Evolutionary conservation across 177 flowering plant genomes (phyloP).

Genomic region (Telopea speciosissima): DNA sequence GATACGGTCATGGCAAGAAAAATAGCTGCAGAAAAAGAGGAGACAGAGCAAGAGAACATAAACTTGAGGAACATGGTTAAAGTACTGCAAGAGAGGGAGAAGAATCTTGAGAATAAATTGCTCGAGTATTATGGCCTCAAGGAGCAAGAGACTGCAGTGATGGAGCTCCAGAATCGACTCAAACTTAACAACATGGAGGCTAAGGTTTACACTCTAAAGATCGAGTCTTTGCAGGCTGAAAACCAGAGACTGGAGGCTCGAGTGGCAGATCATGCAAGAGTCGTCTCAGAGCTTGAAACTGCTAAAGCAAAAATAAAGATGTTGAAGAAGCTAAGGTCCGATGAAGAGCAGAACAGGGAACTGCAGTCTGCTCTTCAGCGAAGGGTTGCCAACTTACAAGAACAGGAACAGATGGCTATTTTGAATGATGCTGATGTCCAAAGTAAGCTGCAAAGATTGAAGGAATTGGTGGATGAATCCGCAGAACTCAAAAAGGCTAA

Average conservation of each 20-base stretch:
- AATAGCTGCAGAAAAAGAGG: constrained; percentile 21
- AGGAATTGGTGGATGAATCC: constrained; percentile 49
- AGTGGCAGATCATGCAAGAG: constrained; percentile 52
- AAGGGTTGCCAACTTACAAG: constrained; percentile 50
- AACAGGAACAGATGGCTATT: constrained; percentile 34
- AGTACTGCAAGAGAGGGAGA: constrained; percentile 58
- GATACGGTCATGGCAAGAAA: constrained; percentile 21
- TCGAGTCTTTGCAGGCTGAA: constrained; percentile 69
- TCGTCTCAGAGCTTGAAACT: constrained; percentile 57
- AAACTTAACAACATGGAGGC: constrained; percentile 62
- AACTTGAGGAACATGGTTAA: constrained; percentile 38
- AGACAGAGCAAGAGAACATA: constrained; percentile 43
- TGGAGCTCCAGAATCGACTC: constrained; percentile 70
- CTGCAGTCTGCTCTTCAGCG: constrained; percentile 55
- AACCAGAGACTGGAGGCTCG: constrained; percentile 59
- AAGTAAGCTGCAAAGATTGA: constrained; percentile 32
- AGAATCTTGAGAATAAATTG: constrained; percentile 52
- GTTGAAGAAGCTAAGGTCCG: constrained; percentile 55
- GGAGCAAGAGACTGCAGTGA: constrained; percentile 62
- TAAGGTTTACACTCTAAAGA: constrained; percentile 54
- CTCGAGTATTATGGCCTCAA: constrained; percentile 80
- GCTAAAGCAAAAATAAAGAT: constrained; percentile 54
- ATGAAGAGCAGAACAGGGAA: constrained; percentile 57
- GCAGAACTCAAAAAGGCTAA: constrained; percentile 46
- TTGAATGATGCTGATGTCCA: constrained; percentile 24